Base-by-base conservation (phyloP, 164 flowering plant species). In the Dillenia suffruticosa region DNA sequence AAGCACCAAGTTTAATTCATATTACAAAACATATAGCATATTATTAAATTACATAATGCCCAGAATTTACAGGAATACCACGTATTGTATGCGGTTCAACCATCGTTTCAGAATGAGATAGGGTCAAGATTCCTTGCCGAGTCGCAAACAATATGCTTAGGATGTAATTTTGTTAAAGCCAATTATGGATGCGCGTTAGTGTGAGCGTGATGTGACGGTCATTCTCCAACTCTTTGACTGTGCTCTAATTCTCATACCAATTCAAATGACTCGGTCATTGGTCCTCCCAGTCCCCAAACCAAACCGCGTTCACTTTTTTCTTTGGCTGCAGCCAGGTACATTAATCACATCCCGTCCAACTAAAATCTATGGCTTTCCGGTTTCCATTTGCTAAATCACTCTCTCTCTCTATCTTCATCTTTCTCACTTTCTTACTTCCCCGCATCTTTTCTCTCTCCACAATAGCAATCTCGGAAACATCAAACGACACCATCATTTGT, bases 391-490 rank as follows among this genome's bases (percentile, higher is more conserved):
- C 44, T 65, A 8, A 46, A n/a, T 14, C 19, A 52, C 26, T 2
- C 50, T 26, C 8, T 19, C 10, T 12, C 56, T 9, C 15, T 15
- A 45, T 47, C 44, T 61, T 26, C 24, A 43, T 47, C 54, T 51
- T 6, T 56, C 54, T 49, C 46, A 22, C 2, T 17, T 14, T 12
- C 45, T 22, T 8, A 8, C 44, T 19, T 65, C 58, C 8, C 65
- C 63, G 63, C 56, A 48, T 52, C 16, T 12, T 53, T 24, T 79
- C 86, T 9, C 77, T 86, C 59, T 76, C 88, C 47, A 79, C 94
- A 1, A 44, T 90, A 0, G 60, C 94, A 5, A 81, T 90, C 8
- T 81, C 94, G 8, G 72, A 78, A 49, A 77, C 75, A 46, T 46
- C 77, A 0, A 79, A 79, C 59, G 74, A 63, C 17, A 80, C 84